A percentile compares a stretch with the other conserved stretches of the same genome.
Conservation (phyloP, 2,329 filamentous ascomycete species). For the Colletotrichum sidae region DNA sequence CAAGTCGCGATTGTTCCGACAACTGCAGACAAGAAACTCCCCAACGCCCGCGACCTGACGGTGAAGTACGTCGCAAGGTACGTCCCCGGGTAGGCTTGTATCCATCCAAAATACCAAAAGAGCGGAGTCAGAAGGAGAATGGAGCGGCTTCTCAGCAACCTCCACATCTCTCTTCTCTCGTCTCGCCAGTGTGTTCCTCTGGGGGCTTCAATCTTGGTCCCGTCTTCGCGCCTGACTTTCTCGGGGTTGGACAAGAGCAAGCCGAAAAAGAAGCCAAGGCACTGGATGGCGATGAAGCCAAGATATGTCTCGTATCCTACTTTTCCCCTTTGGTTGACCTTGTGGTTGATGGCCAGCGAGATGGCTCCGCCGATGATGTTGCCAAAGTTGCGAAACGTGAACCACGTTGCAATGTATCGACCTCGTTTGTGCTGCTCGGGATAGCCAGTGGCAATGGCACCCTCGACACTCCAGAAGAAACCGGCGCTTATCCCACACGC, state of each 20-base stretch:
- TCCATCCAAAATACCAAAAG: constrained; percentile 50
- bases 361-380: constrained; percentile 63
- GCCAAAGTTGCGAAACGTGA: constrained; percentile 53
- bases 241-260: constrained; percentile 57
- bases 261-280: constrained; percentile 54
- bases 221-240: constrained; percentile 56
- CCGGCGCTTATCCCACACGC: constrained; percentile 68
- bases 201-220: constrained; percentile 48
- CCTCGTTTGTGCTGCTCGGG: constrained; percentile 71
- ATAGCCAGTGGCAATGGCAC: constrained; percentile 73
- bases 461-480: constrained; percentile 77
- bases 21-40: constrained; percentile 48
- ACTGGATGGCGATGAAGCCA: constrained; percentile 60
- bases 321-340: constrained; percentile 49
- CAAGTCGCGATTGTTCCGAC: constrained; percentile 53
- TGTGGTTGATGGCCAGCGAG: constrained; percentile 59
- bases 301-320: constrained; percentile 54
- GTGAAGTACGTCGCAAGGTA: constrained; percentile 56
- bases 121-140: constrained; percentile 43
- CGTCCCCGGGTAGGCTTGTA: constrained; percentile 54
- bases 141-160: constrained; percentile 44
- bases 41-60: constrained; percentile 53
- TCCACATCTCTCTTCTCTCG: constrained; percentile 50
- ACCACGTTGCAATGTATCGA: constrained; percentile 64
- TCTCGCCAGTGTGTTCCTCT: constrained; percentile 41